Evolutionary conservation across 257 asterid species (phyloP).

Genomic region (Nemophila menziesii): DNA sequence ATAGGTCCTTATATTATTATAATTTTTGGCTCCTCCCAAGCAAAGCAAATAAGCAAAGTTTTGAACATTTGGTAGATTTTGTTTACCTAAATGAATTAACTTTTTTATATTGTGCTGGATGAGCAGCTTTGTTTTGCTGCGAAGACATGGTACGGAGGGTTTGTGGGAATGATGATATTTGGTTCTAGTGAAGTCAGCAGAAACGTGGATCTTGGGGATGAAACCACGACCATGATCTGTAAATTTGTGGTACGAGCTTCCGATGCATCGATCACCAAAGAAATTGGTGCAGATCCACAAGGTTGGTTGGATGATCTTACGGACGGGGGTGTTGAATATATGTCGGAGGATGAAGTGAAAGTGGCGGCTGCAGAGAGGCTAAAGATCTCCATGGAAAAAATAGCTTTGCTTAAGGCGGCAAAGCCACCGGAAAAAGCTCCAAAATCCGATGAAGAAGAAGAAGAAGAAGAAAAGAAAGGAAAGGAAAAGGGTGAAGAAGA

Average conservation of each 20-base stretch:
- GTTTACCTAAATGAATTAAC: too few species aligned
- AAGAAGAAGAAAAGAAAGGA: slow-evolving; percentile 18
- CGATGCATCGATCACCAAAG: slow-evolving; percentile 64
- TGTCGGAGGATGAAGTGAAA: slow-evolving; percentile 91
- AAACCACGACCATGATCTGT: slow-evolving; percentile 88
- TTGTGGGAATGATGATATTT: slow-evolving; percentile 81
- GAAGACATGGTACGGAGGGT: slow-evolving; percentile 84
- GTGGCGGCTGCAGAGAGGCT: slow-evolving; percentile 68
- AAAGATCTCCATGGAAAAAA: slow-evolving; percentile 70
- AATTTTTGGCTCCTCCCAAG: too few species aligned
- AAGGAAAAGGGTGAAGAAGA: slow-evolving; percentile 19
- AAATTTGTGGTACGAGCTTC: slow-evolving; percentile 85
- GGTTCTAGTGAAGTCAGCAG: slow-evolving; percentile 91
- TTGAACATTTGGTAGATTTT: too few species aligned
- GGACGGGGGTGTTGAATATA: slow-evolving; percentile 69
- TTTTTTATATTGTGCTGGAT: too few species aligned
- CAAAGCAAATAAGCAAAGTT: too few species aligned
- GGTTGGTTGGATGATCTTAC: slow-evolving; percentile 93
- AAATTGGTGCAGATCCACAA: slow-evolving; percentile 67
- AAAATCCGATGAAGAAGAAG: slow-evolving; percentile 36
- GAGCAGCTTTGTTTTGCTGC: slow-evolving; percentile 84
- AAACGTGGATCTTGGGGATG: slow-evolving; percentile 84
- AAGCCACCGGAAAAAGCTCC: slow-evolving; percentile 49
- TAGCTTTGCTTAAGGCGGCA: slow-evolving; percentile 75
- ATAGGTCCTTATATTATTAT: too few species aligned